A percentile compares a stretch with the other conserved stretches of the same genome.
These are phyloP conservation scores for Syzygium aromaticum DNA, from an alignment of 345 rosid species.

Conservation along the genomic window DNA sequence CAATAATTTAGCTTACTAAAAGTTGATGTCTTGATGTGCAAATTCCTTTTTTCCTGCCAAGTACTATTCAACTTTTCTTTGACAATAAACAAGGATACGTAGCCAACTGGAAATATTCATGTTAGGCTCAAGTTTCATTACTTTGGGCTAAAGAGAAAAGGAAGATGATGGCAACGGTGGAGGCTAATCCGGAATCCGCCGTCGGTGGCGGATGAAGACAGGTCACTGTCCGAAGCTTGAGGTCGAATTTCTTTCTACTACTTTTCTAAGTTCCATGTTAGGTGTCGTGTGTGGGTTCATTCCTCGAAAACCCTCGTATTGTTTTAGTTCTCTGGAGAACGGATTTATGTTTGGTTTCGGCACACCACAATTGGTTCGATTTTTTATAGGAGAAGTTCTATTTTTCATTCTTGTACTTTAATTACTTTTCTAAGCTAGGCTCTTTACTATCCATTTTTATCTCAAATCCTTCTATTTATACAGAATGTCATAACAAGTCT, in stretches of 20 bases:
- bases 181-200: not conserved
- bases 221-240: not conserved
- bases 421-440: not conserved
- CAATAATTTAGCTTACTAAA: not conserved
- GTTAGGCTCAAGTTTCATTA: not conserved
- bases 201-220: not conserved
- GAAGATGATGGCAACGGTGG: not conserved
- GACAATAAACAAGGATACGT: not conserved
- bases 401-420: not conserved
- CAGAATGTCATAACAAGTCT: too few relatives aligned
- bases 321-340: not conserved
- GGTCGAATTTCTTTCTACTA: not conserved
- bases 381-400: not conserved
- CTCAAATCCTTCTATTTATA: not conserved
- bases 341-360: not conserved
- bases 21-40: not conserved
- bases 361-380: too few relatives aligned
- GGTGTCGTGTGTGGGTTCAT: not conserved
- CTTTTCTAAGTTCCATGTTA: constrained; percentile 1
- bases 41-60: not conserved
- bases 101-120: not conserved
- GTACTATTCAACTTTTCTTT: not conserved
- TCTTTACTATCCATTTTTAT: not conserved
- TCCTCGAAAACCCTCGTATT: not conserved
- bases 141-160: not conserved